Evolutionary conservation across 2,329 filamentous ascomycete genomes (phyloP), one percentile per base, ranked within the genome.

Genomic region (Colletotrichum liriopes): DNA sequence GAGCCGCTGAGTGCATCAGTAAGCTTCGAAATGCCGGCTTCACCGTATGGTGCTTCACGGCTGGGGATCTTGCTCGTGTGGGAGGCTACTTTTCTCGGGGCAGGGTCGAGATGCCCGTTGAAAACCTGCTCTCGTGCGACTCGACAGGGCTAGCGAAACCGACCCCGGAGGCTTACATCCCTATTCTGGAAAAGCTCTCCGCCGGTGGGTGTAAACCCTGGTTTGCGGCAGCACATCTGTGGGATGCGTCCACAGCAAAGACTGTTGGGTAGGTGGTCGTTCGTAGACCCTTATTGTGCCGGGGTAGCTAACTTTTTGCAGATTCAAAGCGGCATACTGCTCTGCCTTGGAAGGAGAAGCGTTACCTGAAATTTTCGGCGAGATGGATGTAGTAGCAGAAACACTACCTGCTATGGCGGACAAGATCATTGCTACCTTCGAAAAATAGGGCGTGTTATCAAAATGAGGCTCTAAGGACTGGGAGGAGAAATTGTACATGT

Each of bases 161-260:
- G 0, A 84, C 83, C 0, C 78, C 84, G 2, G 82, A 77, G 35
- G 84, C 86, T 0, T 90, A 90, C 73, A 75, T 78, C 66, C 80
- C 82, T 1, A 77, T 87, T 4, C 77, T 86, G 54, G 81, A 82
- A n/a, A 78, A 76, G 64, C 82, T 89, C 55, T 83, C 75, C 0
- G 75, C 75, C 0, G 78, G 80, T 0, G 65, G 68, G 8, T 32
- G 47, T n/a, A 79, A 84, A 70, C 83, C 83, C 56, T 90, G 88
- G 88, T 90, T 90, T 77, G 88, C 87, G 1, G 88, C 89, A 0
- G 88, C 87, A 26, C 89, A 90, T 79, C 86, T 87, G 81, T 90
- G 88, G 89, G 89, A 91, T 80, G 87, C 88, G 1, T 83, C 84
- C 16, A 86, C 87, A 2, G 88, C 88, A 2, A 82, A 81, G 61